Evolutionary conservation across 306 rosid species (phyloP).

Genomic region (Lotus japonicus): DNA sequence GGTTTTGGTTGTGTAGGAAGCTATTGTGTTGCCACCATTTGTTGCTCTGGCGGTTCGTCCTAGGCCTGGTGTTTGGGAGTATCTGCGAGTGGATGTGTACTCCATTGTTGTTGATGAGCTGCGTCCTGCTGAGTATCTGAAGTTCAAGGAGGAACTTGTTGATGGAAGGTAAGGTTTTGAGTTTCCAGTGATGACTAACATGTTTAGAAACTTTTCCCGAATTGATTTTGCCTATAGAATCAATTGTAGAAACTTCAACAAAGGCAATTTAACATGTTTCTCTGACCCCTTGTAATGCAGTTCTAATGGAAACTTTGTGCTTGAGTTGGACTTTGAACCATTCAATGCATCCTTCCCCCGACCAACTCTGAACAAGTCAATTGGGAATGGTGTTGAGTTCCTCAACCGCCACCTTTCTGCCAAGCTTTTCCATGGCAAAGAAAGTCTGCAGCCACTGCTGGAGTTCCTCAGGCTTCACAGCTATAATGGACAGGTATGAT

Average conservation of each 20-base stretch:
- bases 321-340: conserved; percentile 95
- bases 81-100: conserved; percentile 68
- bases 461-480: conserved; percentile 86
- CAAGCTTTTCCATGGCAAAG: conserved; percentile 93
- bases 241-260: no score
- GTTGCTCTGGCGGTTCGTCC: conserved; percentile 93
- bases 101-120: conserved; percentile 72
- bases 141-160: conserved; percentile 91
- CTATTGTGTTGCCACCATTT: conserved; percentile 82
- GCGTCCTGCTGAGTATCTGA: conserved; percentile 64
- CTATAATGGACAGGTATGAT: conserved; percentile 70
- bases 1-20: conserved; percentile 47
- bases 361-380: conserved; percentile 88
- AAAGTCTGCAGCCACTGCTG: conserved; percentile 87
- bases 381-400: conserved; percentile 96
- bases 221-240: no score
- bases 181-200: not conserved
- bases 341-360: conserved; percentile 78
- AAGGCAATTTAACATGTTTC: not conserved
- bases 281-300: conserved; percentile 24
- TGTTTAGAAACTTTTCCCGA: no score
- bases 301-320: conserved; percentile 71
- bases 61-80: conserved; percentile 99
- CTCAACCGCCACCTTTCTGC: conserved; percentile 99
- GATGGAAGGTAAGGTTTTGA: conserved; percentile 61